Percentiles rank a stretch among this genome's conserved stretches.
These are phyloP conservation scores for Fraxinus sp. DNA, from an alignment of 305 asterid genomes.

Conservation along the genomic window DNA sequence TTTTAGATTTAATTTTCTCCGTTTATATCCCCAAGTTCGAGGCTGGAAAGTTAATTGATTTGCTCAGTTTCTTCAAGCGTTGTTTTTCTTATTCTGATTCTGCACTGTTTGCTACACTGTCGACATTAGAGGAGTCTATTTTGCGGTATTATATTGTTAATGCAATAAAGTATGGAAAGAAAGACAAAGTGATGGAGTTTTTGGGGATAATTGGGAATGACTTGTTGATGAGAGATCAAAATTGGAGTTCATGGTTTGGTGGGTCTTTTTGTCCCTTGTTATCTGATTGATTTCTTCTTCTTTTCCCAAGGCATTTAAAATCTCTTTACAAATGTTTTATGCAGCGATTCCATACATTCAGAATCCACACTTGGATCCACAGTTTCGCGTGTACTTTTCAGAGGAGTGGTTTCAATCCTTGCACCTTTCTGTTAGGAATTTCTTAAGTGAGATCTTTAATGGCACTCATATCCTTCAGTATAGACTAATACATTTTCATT, in stretches of 20 bases:
- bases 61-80: slow-evolving; percentile 63
- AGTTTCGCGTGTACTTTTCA: slow-evolving; percentile 72
- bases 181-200: slow-evolving; percentile 71
- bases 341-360: slow-evolving; percentile 84
- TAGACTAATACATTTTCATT: slow-evolving; percentile 9
- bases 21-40: slow-evolving; percentile 76
- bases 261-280: background rate
- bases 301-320: background rate
- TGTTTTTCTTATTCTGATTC: slow-evolving; percentile 69
- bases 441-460: slow-evolving; percentile 74
- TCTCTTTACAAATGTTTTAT: slow-evolving; percentile 15
- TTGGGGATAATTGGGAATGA: slow-evolving; percentile 59
- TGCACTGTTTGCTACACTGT: slow-evolving; percentile 38
- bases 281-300: background rate
- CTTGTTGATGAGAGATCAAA: slow-evolving; percentile 64
- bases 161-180: slow-evolving; percentile 66
- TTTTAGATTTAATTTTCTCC: slow-evolving; percentile 74
- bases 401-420: slow-evolving; percentile 83
- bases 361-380: slow-evolving; percentile 81
- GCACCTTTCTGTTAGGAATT: slow-evolving; percentile 73
- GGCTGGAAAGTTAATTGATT: slow-evolving; percentile 60
- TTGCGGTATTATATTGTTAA: slow-evolving; percentile 68
- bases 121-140: slow-evolving; percentile 62
- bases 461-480: slow-evolving; percentile 86
- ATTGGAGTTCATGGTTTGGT: slow-evolving; percentile 92